Percentiles rank a stretch among this genome's conserved stretches.
Conservation (phyloP, 1,284 basidiomycete species). For the Porodaedalea pini region DNA sequence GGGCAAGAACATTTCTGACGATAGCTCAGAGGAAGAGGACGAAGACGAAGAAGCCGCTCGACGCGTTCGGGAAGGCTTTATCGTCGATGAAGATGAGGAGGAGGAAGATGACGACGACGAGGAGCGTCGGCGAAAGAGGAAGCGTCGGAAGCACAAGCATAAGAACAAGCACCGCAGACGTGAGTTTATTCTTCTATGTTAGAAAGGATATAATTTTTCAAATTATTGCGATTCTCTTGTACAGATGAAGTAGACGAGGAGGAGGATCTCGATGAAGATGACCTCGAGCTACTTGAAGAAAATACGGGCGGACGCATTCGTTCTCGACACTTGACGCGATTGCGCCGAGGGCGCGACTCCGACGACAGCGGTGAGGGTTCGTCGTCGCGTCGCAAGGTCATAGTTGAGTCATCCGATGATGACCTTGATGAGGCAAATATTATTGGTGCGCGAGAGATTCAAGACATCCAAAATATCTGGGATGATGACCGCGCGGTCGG, state of each 20-base stretch:
- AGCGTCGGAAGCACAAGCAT: constrained; percentile 44
- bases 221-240: constrained; percentile 19
- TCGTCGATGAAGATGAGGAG: constrained; percentile 82
- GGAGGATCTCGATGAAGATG: constrained; percentile 88
- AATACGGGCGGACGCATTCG: constrained; percentile 79
- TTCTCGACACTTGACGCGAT: constrained; percentile 59
- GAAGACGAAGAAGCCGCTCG: constrained; percentile 80
- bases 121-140: constrained; percentile 56
- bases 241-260: constrained; percentile 56
- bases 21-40: constrained; percentile 82
- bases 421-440: constrained; percentile 52
- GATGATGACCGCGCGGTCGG: constrained; percentile 66
- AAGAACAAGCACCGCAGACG: constrained; percentile 47
- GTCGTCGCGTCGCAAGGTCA: constrained; percentile 53
- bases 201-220: constrained; percentile 15
- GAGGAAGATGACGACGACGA: constrained; percentile 59
- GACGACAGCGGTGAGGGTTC: constrained; percentile 57
- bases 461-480: constrained; percentile 81
- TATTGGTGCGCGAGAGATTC: constrained; percentile 36
- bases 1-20: constrained; percentile 53
- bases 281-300: constrained; percentile 91
- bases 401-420: constrained; percentile 69
- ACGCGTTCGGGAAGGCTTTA: constrained; percentile 75
- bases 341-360: constrained; percentile 68
- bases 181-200: constrained; percentile 35